Percentiles rank a stretch among this genome's conserved stretches.
phyloP scores from a whole-genome alignment of 495 filamentous ascomycete genomes.

The Peziza echinospora region DNA sequence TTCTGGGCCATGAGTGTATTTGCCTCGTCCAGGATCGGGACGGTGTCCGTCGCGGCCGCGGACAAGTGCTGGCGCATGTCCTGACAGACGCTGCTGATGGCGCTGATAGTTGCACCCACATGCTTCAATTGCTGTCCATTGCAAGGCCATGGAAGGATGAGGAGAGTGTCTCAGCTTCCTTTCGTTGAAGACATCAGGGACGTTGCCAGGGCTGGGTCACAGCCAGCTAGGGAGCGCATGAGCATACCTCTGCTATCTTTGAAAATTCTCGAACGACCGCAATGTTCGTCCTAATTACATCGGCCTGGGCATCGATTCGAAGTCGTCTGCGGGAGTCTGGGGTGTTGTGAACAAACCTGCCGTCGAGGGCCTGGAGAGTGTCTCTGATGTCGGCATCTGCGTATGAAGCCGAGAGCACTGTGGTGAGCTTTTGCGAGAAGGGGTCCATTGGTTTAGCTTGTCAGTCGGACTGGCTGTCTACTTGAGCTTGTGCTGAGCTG shows the following conservation, averaged over 20 bases:
- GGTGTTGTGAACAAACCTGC: constrained; percentile 47
- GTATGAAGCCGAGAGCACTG: constrained; percentile 76
- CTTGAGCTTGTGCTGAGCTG: no score
- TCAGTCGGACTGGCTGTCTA: no score
- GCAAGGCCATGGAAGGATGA: neutral
- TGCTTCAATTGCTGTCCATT: constrained; percentile 59
- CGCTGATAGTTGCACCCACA: constrained; percentile 57
- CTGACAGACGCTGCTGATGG: constrained; percentile 57
- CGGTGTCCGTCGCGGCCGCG: constrained; percentile 51
- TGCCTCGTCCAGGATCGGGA: constrained; percentile 58
- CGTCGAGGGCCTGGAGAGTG: constrained; percentile 56
- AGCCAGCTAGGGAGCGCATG: neutral
- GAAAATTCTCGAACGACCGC: constrained; percentile 81
- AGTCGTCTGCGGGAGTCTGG: constrained; percentile 60
- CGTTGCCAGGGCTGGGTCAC: neutral
- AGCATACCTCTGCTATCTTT: constrained; percentile 59
- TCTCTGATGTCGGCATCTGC: constrained; percentile 81
- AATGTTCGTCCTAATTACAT: constrained; percentile 84
- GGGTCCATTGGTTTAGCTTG: constrained; percentile 30
- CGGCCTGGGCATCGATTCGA: constrained; percentile 68
- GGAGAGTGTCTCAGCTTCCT: constrained; percentile 7
- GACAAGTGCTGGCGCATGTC: constrained; percentile 60
- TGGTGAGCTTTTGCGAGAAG: constrained; percentile 51
- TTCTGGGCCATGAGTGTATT: constrained; percentile 51
- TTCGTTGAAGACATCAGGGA: neutral